phyloP scores from a whole-genome alignment of 106 monocot species.

The Allium fistulosum region DNA sequence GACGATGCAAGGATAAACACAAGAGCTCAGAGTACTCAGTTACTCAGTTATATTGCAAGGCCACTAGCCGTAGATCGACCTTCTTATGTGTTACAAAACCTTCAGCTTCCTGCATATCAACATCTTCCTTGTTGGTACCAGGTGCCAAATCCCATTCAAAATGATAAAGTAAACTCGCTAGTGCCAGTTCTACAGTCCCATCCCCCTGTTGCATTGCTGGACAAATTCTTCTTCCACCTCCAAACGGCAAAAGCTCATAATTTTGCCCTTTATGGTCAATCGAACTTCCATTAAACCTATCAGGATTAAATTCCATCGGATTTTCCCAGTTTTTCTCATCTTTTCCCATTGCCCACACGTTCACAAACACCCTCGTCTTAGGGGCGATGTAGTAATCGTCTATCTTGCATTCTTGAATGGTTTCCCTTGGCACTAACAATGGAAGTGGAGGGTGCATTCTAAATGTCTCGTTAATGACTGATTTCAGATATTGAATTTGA shows the following conservation, averaged over 20 bases:
- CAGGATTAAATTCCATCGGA: neutral
- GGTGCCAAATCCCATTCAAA: conserved; percentile 6
- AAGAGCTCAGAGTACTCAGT: too few relatives aligned
- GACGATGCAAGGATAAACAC: too few relatives aligned
- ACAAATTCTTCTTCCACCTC: neutral
- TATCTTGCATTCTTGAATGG: neutral
- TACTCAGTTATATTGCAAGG: too few relatives aligned
- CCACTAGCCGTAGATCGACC: neutral
- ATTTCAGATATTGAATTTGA: neutral
- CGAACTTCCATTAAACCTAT: neutral
- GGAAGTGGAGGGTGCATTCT: neutral
- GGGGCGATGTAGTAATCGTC: neutral
- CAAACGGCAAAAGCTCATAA: neutral
- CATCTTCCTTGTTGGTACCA: neutral
- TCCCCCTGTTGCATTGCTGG: neutral
- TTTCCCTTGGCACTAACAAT: neutral
- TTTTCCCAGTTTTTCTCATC: neutral
- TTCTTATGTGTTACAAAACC: conserved; percentile 1
- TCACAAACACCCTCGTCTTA: neutral
- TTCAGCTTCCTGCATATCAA: conserved; percentile 3
- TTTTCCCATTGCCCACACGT: neutral
- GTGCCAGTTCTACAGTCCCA: neutral
- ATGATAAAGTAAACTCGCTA: conserved; percentile 6
- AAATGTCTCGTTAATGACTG: neutral
- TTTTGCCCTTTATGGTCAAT: neutral